phyloP scores from a whole-genome alignment of 305 asterid genomes.

The Coffea humblotiana region DNA sequence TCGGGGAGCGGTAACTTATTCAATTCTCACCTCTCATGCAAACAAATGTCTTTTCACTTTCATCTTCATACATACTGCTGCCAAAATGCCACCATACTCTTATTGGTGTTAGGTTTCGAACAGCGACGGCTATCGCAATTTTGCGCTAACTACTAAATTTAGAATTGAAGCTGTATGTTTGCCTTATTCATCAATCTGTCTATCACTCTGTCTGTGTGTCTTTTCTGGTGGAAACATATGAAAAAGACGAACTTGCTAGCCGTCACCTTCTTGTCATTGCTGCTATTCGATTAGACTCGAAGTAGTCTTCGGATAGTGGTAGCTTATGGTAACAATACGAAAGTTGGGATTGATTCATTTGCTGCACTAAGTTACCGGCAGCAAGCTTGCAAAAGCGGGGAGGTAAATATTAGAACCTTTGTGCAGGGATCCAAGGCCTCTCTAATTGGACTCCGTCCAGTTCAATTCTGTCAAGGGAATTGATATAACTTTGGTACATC shows the following conservation, averaged over 20 bases:
- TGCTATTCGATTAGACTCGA: background rate
- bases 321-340: background rate
- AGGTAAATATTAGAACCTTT: no score
- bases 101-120: background rate
- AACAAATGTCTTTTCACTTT: background rate
- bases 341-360: no score
- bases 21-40: constrained; percentile 14
- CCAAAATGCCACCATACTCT: background rate
- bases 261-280: background rate
- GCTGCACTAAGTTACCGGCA: background rate
- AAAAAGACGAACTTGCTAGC: background rate
- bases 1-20: constrained; percentile 43
- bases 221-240: background rate
- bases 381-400: background rate
- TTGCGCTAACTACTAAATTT: background rate
- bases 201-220: no score
- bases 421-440: no score
- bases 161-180: background rate
- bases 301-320: background rate
- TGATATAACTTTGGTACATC: no score
- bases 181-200: background rate
- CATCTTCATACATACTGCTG: background rate
- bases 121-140: background rate
- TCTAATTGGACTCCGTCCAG: no score
- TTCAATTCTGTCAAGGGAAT: no score